These are phyloP conservation scores for Coelastrella sp. DNA, from an alignment of 139 green algal genomes.

Conservation along the genomic window DNA sequence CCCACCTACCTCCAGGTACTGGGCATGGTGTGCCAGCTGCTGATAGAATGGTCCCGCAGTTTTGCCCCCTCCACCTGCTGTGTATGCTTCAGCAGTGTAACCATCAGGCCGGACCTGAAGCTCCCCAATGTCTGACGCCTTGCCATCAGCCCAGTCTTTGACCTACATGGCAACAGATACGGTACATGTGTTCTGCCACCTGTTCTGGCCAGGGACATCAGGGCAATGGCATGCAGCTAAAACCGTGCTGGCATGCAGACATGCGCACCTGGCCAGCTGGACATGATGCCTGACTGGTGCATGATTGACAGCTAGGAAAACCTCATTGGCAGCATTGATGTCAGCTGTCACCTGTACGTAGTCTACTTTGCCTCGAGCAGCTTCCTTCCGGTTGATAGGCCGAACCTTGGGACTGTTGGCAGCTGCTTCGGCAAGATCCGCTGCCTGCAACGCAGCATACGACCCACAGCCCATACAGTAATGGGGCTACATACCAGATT, in stretches of 20 bases:
- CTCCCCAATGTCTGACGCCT: conserved; percentile 33
- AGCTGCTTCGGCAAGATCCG: conserved; percentile 12
- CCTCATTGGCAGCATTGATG: too few species aligned
- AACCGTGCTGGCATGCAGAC: too few species aligned
- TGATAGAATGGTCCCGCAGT: conserved; percentile 21
- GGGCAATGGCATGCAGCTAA: too few species aligned
- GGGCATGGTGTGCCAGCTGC: conserved; percentile 22
- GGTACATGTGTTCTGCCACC: background rate
- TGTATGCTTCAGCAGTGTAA: background rate
- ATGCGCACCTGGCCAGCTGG: too few species aligned
- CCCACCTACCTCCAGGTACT: conserved; percentile 30
- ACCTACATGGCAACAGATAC: background rate
- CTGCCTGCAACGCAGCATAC: conserved; percentile 7
- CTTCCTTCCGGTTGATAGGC: conserved; percentile 34
- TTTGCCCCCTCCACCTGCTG: background rate
- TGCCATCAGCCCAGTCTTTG: conserved; percentile 42
- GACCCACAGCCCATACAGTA: background rate
- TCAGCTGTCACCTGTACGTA: conserved; percentile 28
- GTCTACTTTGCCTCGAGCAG: conserved; percentile 41
- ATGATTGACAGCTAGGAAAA: too few species aligned
- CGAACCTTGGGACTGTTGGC: conserved; percentile 23
- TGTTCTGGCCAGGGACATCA: too few species aligned
- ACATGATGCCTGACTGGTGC: too few species aligned
- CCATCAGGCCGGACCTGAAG: conserved; percentile 15
- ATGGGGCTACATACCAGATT: background rate